phyloP scores from a whole-genome alignment of 176 grass and related monocot genomes.

The Phragmites australis region DNA sequence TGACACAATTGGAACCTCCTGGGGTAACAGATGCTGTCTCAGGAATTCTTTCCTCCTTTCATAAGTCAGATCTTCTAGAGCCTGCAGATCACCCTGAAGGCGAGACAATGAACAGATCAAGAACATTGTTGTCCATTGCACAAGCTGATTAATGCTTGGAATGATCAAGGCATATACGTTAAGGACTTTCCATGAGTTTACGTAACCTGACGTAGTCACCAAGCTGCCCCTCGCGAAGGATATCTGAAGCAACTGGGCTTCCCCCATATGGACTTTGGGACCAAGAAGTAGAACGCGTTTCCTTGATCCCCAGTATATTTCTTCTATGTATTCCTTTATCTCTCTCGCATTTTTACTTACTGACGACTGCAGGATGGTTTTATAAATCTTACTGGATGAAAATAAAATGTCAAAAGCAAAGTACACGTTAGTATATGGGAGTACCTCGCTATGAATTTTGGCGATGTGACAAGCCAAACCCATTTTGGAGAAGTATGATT shows the following conservation, averaged over 20 bases:
- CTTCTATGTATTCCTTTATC: conserved; percentile 93
- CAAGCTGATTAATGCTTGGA: background rate
- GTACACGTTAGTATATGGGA: conserved; percentile 5
- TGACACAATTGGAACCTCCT: conserved; percentile 71
- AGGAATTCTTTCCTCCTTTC: conserved; percentile 78
- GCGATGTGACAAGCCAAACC: conserved; percentile 88
- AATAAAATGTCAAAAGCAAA: conserved; percentile 13
- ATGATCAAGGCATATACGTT: conserved; percentile 56
- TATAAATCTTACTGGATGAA: background rate
- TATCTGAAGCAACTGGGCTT: conserved; percentile 82
- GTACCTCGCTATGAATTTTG: conserved; percentile 94
- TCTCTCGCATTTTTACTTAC: conserved; percentile 78
- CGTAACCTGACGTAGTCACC: conserved; percentile 89
- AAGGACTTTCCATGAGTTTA: conserved; percentile 82
- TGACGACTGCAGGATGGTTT: conserved; percentile 58
- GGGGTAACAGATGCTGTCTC: conserved; percentile 53
- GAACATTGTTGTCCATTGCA: background rate
- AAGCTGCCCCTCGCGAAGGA: conserved; percentile 78
- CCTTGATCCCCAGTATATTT: conserved; percentile 83
- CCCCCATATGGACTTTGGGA: conserved; percentile 90
- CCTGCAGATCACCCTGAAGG: conserved; percentile 76
- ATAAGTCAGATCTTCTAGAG: conserved; percentile 81
- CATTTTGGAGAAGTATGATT: conserved; percentile 88
- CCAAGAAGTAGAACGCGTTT: conserved; percentile 86
- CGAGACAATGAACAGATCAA: conserved; percentile 27